A percentile compares a stretch with the other conserved stretches of the same genome.
These are phyloP conservation scores for Protomyces inouyei DNA, from an alignment of 1,139 yeast genomes.

Conservation along the genomic window DNA sequence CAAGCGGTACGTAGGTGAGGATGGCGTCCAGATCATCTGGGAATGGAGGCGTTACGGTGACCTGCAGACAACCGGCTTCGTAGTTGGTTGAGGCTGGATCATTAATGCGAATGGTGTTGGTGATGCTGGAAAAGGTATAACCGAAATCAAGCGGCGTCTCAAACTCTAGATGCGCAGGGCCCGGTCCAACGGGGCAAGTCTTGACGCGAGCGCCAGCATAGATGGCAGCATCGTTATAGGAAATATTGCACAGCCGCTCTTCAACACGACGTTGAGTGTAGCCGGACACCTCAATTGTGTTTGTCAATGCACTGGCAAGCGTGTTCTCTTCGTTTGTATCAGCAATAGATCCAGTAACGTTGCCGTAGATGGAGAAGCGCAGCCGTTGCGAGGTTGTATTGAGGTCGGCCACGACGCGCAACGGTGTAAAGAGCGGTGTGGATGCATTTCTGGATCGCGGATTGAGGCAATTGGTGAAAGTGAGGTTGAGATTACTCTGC, in stretches of 20 bases:
- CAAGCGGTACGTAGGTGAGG: slow-evolving; percentile 43
- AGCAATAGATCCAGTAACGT: slow-evolving; percentile 10
- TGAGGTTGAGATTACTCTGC: slow-evolving; percentile 1
- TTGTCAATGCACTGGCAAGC: slow-evolving; percentile 24
- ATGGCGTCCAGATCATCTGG: slow-evolving; percentile 36
- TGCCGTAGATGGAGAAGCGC: slow-evolving; percentile 7
- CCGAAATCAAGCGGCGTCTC: slow-evolving; percentile 6
- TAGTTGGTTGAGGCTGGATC: slow-evolving; percentile 10
- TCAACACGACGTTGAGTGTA: slow-evolving; percentile 7
- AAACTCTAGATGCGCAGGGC: slow-evolving; percentile 3
- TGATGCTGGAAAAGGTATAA: slow-evolving; percentile 14
- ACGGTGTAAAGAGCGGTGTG: slow-evolving; percentile 13
- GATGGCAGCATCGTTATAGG: neutral
- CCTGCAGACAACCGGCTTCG: slow-evolving; percentile 17
- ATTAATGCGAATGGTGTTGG: slow-evolving; percentile 15
- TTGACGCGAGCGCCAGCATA: neutral
- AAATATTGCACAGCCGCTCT: slow-evolving; percentile 7
- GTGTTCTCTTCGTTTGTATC: slow-evolving; percentile 19
- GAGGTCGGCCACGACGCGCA: slow-evolving; percentile 3
- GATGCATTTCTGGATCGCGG: neutral
- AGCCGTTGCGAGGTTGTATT: neutral
- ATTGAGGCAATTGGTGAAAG: slow-evolving; percentile 14
- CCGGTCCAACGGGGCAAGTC: slow-evolving; percentile 22
- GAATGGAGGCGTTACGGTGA: slow-evolving; percentile 21
- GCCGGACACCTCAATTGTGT: slow-evolving; percentile 14